Evolutionary conservation across 441 rosid species (phyloP).

Genomic region (Cnidoscolus chayamansa): DNA sequence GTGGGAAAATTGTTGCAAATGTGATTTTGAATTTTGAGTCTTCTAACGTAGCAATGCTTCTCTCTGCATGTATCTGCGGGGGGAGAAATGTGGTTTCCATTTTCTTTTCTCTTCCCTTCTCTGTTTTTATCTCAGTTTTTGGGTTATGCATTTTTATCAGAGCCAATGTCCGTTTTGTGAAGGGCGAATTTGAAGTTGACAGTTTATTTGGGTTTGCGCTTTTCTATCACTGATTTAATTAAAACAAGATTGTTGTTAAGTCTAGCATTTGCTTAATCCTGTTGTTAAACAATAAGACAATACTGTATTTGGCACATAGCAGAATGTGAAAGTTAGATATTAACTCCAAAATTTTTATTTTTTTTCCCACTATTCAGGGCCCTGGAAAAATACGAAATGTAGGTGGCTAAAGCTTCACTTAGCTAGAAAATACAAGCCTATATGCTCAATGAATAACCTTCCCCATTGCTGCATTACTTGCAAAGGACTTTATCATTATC

Average conservation of each 20-base stretch:
- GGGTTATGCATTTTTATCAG: background rate
- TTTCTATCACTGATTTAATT: background rate
- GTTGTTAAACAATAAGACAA: background rate
- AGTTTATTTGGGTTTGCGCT: background rate
- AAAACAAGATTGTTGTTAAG: background rate
- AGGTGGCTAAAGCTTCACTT: background rate
- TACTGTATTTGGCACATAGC: background rate
- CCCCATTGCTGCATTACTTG: background rate
- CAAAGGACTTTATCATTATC: background rate
- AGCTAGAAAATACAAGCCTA: background rate
- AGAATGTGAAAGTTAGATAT: background rate
- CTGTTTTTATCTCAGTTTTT: background rate
- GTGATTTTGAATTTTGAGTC: background rate
- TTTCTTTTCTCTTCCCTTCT: background rate
- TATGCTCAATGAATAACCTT: background rate
- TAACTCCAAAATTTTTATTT: background rate
- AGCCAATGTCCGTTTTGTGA: background rate
- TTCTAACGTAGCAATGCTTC: background rate
- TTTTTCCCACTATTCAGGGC: background rate
- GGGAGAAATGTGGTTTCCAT: background rate
- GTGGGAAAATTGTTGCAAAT: background rate
- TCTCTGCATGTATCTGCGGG: too few species aligned
- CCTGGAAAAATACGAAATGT: background rate
- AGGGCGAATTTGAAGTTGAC: background rate
- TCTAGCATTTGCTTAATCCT: background rate